Evolutionary conservation across 1,284 basidiomycete species (phyloP), one percentile per base, ranked within the genome.

Genomic region (Ganoderma lingzhi): DNA sequence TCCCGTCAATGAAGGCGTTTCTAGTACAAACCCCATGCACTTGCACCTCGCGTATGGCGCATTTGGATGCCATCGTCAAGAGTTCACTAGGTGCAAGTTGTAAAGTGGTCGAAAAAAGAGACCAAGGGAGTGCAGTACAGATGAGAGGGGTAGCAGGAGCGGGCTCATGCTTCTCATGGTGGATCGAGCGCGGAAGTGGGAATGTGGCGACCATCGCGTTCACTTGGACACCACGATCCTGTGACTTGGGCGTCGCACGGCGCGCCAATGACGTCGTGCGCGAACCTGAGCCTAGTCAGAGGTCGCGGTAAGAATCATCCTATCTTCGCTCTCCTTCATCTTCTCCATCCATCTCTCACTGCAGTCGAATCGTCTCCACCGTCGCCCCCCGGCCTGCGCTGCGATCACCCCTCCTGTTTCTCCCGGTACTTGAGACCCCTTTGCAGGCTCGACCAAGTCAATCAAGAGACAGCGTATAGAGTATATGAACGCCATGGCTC

Each of bases 381-480:
- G n/a, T 71, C 70, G 1, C 71, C 72, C 15, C 72, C 72, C 0
- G 44, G 64, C 61, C 48, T 64, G n/a, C 30, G 55, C 45, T 8
- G 64, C 70, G 0, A 44, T 73, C 59, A 73, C 72, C 4, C 76
- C 76, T 1, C 76, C 76, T 2, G 66, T 62, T 3, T 80, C 78
- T 14, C 78, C 78, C 10, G 76, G 75, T 1, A 66, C 70, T 5
- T n/a, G 68, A 14, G 73, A 79, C 48, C 78, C 78, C 6, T 79
- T 75, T 59, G 78, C 78, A n/a, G 78, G 70, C 0, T 77, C 75
- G 10, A 74, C 76, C 17, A 80, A 80, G 64, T 77, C 71, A 10
- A 71, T 58, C 32, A 75, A 71, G 51, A 66, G 62, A 5, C 76
- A 74, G 10, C 73, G 69, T 37, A 64, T 77, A n/a, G 23, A 23